These are phyloP conservation scores for Xerocomus amazonicus DNA, from an alignment of 1,284 basidiomycete genomes.

Conservation along the genomic window DNA sequence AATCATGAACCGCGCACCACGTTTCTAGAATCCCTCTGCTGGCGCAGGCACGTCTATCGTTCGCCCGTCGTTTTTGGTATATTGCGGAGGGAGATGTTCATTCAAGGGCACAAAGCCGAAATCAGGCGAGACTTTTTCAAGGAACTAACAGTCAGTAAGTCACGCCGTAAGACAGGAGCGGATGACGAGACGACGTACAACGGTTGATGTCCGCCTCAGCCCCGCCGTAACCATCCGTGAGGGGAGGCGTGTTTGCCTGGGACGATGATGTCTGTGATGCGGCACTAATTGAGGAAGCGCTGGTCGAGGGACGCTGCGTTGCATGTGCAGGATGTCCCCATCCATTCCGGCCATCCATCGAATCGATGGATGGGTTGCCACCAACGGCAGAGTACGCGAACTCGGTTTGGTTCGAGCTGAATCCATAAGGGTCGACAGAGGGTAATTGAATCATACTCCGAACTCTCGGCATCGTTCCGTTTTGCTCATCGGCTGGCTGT, in stretches of 20 bases:
- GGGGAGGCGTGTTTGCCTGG: slow-evolving; percentile 77
- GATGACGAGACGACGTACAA: slow-evolving; percentile 54
- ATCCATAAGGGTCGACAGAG: slow-evolving; percentile 63
- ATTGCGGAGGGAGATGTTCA: slow-evolving; percentile 63
- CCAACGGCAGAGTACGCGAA: slow-evolving; percentile 72
- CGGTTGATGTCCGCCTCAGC: slow-evolving; percentile 69
- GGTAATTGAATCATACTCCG: slow-evolving; percentile 77
- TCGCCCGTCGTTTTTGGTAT: slow-evolving; percentile 57
- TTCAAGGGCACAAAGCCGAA: slow-evolving; percentile 76
- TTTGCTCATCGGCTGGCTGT: slow-evolving; percentile 57
- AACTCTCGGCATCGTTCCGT: slow-evolving; percentile 56
- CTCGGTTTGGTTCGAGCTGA: slow-evolving; percentile 61
- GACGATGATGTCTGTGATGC: slow-evolving; percentile 70
- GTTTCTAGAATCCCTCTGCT: slow-evolving; percentile 28
- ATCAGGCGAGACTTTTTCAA: slow-evolving; percentile 66
- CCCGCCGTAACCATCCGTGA: slow-evolving; percentile 55
- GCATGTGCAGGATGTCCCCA: slow-evolving; percentile 35
- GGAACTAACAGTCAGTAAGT: slow-evolving; percentile 34
- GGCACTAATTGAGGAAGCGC: slow-evolving; percentile 66
- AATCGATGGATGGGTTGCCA: slow-evolving; percentile 46
- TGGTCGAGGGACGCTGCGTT: slow-evolving; percentile 61
- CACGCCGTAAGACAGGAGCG: slow-evolving; percentile 26
- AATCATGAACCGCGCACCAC: slow-evolving; percentile 29
- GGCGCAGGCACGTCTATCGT: slow-evolving; percentile 37
- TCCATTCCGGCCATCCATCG: slow-evolving; percentile 42